Conservation (phyloP, 345 rosid genomes). For the Syzygium aromaticum region DNA sequence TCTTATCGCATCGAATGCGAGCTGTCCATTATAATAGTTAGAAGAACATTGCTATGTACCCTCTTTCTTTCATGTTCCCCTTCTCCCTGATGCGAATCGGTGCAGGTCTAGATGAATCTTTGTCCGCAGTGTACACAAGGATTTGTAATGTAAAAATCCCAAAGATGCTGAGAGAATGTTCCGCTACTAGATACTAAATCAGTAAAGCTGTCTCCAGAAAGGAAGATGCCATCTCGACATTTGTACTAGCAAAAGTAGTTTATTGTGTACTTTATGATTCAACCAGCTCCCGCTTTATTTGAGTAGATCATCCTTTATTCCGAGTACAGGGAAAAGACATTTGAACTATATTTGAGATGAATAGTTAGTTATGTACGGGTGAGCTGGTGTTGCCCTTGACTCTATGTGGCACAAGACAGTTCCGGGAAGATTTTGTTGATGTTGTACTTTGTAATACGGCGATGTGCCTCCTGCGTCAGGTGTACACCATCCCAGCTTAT, state of each 20-base stretch:
- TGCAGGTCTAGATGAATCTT: background rate
- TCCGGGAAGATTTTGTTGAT: background rate
- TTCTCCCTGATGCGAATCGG: background rate
- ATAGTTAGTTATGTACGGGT: background rate
- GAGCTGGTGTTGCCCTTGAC: background rate
- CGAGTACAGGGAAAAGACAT: background rate
- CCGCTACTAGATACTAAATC: background rate
- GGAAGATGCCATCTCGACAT: background rate
- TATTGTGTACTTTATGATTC: background rate
- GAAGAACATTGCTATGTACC: background rate
- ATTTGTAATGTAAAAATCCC: background rate
- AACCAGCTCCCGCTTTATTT: background rate
- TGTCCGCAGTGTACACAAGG: background rate
- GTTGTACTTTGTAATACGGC: background rate
- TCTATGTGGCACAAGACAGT: background rate
- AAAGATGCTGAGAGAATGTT: background rate
- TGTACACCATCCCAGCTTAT: constrained; percentile 18
- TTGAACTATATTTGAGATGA: background rate
- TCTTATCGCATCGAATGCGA: background rate
- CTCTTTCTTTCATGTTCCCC: background rate
- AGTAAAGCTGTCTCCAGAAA: background rate
- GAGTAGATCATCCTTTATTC: background rate
- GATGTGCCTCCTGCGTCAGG: constrained; percentile 5
- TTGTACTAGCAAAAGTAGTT: background rate
- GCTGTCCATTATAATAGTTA: background rate